Percentiles rank a stretch among this genome's conserved stretches.
Evolutionary conservation across 1,139 yeast genomes (phyloP).

Genomic region (Nakaseomyces kungkrabaensis): DNA sequence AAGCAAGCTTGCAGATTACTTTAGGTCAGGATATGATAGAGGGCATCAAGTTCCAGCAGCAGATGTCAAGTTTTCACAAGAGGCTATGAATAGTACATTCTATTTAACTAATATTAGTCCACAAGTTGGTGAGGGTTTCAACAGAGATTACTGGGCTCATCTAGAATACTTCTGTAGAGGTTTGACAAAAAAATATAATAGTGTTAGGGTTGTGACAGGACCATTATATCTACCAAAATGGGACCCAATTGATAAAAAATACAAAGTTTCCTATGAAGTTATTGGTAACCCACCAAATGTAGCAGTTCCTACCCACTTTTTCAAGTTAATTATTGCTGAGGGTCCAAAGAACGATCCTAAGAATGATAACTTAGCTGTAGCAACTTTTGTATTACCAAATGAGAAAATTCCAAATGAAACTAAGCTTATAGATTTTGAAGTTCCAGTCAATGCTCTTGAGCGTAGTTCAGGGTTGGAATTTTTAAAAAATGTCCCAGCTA

Average conservation of each 20-base stretch:
- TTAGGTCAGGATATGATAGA: slow-evolving; percentile 91
- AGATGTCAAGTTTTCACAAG: slow-evolving; percentile 80
- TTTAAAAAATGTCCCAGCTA: slow-evolving; percentile 54
- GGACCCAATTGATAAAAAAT: slow-evolving; percentile 66
- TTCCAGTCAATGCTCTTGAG: slow-evolving; percentile 85
- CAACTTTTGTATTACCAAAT: slow-evolving; percentile 90
- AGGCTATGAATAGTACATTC: slow-evolving; percentile 93
- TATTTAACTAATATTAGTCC: slow-evolving; percentile 86
- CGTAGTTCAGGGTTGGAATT: slow-evolving; percentile 78
- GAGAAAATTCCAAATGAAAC: slow-evolving; percentile 58
- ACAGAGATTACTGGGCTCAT: slow-evolving; percentile 96
- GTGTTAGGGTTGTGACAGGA: slow-evolving; percentile 85
- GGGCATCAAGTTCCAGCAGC: slow-evolving; percentile 99
- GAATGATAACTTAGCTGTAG: slow-evolving; percentile 54
- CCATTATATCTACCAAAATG: slow-evolving; percentile 81
- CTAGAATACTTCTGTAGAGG: slow-evolving; percentile 82
- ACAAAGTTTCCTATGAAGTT: slow-evolving; percentile 75
- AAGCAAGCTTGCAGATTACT: slow-evolving; percentile 70
- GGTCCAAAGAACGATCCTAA: slow-evolving; percentile 33
- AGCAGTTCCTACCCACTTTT: slow-evolving; percentile 97
- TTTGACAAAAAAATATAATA: slow-evolving; percentile 54
- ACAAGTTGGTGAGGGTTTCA: slow-evolving; percentile 95
- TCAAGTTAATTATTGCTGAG: slow-evolving; percentile 83
- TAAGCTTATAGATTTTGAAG: slow-evolving; percentile 68
- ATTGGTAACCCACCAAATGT: slow-evolving; percentile 94